phyloP scores from a whole-genome alignment of 148 eudicot species.

The Suaeda aralocaspica region DNA sequence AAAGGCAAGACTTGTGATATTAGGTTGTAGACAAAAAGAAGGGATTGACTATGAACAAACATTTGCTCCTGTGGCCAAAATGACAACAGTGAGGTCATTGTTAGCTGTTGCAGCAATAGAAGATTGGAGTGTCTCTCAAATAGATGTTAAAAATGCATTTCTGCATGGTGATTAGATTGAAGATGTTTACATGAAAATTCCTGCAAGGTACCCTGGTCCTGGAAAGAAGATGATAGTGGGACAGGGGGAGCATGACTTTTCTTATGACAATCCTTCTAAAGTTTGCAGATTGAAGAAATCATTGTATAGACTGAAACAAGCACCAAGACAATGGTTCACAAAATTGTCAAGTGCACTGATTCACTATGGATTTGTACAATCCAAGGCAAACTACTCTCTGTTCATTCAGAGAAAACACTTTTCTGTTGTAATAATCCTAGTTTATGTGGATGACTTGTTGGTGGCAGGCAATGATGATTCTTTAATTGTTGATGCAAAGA shows the following conservation, averaged over 20 bases:
- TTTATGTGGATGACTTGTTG: neutral
- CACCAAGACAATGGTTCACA: slow-evolving; percentile 1
- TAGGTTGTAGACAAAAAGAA: neutral
- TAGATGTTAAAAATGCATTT: slow-evolving; percentile 1
- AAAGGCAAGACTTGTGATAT: neutral
- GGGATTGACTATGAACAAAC: neutral
- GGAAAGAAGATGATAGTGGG: neutral
- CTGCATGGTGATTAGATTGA: neutral
- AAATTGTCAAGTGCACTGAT: neutral
- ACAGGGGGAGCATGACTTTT: neutral
- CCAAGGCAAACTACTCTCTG: neutral
- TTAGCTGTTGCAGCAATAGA: neutral
- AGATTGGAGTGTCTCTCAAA: neutral
- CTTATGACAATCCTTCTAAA: neutral
- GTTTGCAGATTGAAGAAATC: neutral
- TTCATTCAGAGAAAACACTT: neutral
- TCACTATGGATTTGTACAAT: neutral
- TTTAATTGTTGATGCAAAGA: neutral
- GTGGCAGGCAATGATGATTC: neutral
- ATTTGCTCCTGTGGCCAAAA: neutral
- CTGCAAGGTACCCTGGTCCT: neutral
- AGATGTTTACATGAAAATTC: neutral
- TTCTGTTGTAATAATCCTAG: neutral
- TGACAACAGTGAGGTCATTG: neutral
- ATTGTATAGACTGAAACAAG: slow-evolving; percentile 2